phyloP scores from a whole-genome alignment of 2,329 filamentous ascomycete genomes.

The Plectosphaerella plurivora region DNA sequence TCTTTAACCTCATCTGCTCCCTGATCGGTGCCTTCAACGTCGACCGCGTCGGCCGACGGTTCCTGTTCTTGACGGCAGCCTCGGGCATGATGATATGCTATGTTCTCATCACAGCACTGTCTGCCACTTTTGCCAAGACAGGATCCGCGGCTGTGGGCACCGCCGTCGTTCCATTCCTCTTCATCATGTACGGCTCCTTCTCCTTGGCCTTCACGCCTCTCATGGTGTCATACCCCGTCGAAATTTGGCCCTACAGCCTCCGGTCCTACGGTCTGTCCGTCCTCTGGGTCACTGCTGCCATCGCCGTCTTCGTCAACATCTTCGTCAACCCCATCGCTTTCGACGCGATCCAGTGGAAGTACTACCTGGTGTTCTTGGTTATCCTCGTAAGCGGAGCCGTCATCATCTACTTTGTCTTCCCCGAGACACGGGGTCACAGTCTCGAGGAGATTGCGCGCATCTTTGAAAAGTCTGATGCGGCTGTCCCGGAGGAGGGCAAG shows the following conservation, averaged over 20 bases:
- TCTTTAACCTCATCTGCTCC: slow-evolving; percentile 8
- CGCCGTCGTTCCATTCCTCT: slow-evolving; percentile 28
- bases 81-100: slow-evolving; percentile 11
- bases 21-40: slow-evolving; percentile 22
- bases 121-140: slow-evolving; percentile 12
- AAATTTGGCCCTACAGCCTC: slow-evolving; percentile 18
- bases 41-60: slow-evolving; percentile 8
- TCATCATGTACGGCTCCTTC: slow-evolving; percentile 31
- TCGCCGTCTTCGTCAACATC: slow-evolving; percentile 13
- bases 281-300: not conserved
- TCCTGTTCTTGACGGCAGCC: slow-evolving; percentile 16
- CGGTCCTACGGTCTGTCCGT: slow-evolving; percentile 7
- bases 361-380: slow-evolving; percentile 37
- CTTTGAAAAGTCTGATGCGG: not conserved
- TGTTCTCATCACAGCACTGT: slow-evolving; percentile 8
- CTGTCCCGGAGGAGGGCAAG: not conserved
- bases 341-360: slow-evolving; percentile 33
- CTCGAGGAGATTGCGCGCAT: slow-evolving; percentile 27
- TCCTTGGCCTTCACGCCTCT: slow-evolving; percentile 29
- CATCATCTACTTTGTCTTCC: slow-evolving; percentile 23
- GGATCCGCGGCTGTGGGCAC: slow-evolving; percentile 10
- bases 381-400: slow-evolving; percentile 12
- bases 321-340: slow-evolving; percentile 38
- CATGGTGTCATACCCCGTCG: slow-evolving; percentile 20
- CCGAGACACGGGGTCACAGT: slow-evolving; percentile 25